These are phyloP conservation scores for Cicer judaicum DNA, from an alignment of 306 rosid genomes.

Conservation along the genomic window DNA sequence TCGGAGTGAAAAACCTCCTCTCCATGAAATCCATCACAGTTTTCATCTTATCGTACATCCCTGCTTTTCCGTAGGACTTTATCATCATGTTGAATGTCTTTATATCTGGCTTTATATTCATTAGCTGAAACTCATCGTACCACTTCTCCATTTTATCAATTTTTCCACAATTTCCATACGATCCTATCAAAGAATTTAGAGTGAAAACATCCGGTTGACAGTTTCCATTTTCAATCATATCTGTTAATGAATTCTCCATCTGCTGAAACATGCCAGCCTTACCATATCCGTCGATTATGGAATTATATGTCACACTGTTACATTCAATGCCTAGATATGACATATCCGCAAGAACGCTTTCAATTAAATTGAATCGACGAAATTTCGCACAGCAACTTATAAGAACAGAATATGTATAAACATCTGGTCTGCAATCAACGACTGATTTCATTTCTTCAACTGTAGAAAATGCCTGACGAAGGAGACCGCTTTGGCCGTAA, in stretches of 20 bases:
- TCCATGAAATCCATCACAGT: conserved; percentile 77
- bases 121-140: conserved; percentile 86
- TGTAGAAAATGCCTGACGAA: conserved; percentile 69
- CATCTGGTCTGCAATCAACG: conserved; percentile 72
- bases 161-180: conserved; percentile 68
- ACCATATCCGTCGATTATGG: conserved; percentile 80
- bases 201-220: conserved; percentile 85
- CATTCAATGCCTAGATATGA: conserved; percentile 65
- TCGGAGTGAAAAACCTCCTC: conserved; percentile 69
- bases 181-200: conserved; percentile 69
- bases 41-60: conserved; percentile 70
- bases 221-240: conserved; percentile 80
- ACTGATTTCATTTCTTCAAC: conserved; percentile 85
- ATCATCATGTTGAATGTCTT: conserved; percentile 86
- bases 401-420: conserved; percentile 74
- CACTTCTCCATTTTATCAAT: conserved; percentile 90
- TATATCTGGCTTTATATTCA: conserved; percentile 76
- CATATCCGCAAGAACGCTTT: conserved; percentile 68
- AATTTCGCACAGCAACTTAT: conserved; percentile 67
- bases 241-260: conserved; percentile 70
- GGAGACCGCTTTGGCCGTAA: conserved; percentile 72
- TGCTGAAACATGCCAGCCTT: conserved; percentile 78
- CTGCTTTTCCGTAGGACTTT: conserved; percentile 79
- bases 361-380: conserved; percentile 65
- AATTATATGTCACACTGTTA: conserved; percentile 75